A percentile compares a stretch with the other conserved stretches of the same genome.
Evolutionary conservation across 2,329 filamentous ascomycete species (phyloP).

Genomic region (Venturia pyrina): DNA sequence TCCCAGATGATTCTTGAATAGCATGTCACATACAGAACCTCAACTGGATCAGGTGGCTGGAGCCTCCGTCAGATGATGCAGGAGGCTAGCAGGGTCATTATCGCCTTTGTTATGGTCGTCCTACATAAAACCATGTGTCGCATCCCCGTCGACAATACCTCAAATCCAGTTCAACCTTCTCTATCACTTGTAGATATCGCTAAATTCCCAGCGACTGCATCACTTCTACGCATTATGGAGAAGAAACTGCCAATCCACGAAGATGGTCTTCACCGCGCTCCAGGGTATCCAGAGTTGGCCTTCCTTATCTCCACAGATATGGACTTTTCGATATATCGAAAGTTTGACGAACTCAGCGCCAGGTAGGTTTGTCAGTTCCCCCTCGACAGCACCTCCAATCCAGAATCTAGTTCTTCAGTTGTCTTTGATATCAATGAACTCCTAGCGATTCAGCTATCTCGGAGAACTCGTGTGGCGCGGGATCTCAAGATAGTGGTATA

Average conservation of each 20-base stretch:
- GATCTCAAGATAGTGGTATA: too few species aligned
- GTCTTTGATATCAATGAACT: too few species aligned
- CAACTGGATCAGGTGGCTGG: background rate
- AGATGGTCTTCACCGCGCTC: background rate
- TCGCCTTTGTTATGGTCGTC: background rate
- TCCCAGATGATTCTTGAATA: background rate
- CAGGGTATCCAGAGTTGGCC: slow-evolving; percentile 4
- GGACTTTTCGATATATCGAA: slow-evolving; percentile 10
- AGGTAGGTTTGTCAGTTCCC: background rate
- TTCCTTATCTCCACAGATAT: background rate
- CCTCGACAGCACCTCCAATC: too few species aligned
- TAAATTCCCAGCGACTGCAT: too few species aligned
- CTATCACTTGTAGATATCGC: too few species aligned
- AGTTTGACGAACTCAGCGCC: slow-evolving; percentile 6
- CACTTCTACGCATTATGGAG: background rate
- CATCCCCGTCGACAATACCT: background rate
- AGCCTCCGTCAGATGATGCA: background rate
- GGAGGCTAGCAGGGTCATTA: background rate
- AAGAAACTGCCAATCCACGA: background rate
- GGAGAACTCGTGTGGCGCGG: too few species aligned
- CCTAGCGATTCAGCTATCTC: too few species aligned
- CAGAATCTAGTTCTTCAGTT: too few species aligned
- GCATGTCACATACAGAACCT: background rate
- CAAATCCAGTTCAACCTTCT: too few species aligned
- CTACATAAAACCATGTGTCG: background rate